Conservation (phyloP, 2,329 filamentous ascomycete genomes). For the Zalaria sp. region DNA sequence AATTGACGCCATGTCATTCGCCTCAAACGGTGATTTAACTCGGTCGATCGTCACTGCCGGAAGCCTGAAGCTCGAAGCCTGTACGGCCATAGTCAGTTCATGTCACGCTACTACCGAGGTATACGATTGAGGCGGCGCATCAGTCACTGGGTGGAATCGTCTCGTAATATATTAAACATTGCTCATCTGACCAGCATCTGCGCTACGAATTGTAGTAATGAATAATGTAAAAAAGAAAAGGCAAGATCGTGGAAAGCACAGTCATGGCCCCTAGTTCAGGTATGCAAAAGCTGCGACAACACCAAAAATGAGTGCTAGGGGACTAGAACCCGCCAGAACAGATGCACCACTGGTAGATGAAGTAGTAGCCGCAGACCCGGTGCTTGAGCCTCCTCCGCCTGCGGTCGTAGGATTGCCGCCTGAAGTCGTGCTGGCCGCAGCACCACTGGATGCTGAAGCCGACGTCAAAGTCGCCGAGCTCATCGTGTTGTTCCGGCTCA, state of each 20-base stretch:
- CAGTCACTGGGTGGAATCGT: too few relatives aligned
- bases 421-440: slow-evolving; percentile 9
- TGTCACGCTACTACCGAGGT: too few relatives aligned
- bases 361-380: slow-evolving; percentile 5
- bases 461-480: slow-evolving; percentile 10
- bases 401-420: slow-evolving; percentile 8
- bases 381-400: not conserved
- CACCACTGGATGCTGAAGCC: slow-evolving; percentile 10
- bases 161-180: too few relatives aligned
- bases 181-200: too few relatives aligned
- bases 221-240: slow-evolving; percentile 2
- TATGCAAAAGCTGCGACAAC: slow-evolving; percentile 26
- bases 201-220: not conserved
- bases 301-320: slow-evolving; percentile 24
- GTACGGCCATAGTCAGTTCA: too few relatives aligned
- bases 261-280: slow-evolving; percentile 5
- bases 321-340: slow-evolving; percentile 17
- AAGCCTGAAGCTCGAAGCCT: too few relatives aligned
- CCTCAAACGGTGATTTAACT: too few relatives aligned
- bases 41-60: too few relatives aligned
- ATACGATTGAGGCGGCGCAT: too few relatives aligned
- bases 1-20: too few relatives aligned
- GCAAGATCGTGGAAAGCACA: not conserved
- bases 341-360: slow-evolving; percentile 10
- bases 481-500: slow-evolving; percentile 16